These are phyloP conservation scores for Metrosideros polymorpha DNA, from an alignment of 441 rosid genomes.

Conservation along the genomic window DNA sequence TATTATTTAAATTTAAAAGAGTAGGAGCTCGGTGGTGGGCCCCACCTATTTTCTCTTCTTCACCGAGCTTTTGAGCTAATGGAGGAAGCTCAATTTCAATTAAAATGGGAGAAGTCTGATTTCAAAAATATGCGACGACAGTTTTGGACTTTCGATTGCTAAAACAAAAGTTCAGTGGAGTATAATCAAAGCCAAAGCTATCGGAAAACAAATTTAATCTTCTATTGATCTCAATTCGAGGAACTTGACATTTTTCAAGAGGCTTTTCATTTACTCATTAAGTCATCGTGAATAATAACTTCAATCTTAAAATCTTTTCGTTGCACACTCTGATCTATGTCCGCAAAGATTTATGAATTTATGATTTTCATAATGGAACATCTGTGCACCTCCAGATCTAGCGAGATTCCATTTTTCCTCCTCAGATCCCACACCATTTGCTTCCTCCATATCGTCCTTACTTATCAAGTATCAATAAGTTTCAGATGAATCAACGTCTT, in stretches of 20 bases:
- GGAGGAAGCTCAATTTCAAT: neutral
- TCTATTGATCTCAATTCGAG: accelerated
- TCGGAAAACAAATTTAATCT: neutral
- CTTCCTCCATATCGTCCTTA: neutral
- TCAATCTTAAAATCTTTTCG: neutral
- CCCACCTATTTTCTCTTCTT: too few species aligned
- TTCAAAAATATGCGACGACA: accelerated
- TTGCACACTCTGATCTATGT: accelerated
- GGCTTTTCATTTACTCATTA: neutral
- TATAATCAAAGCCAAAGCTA: neutral
- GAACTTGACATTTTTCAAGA: neutral
- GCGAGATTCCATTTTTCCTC: neutral
- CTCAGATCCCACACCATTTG: neutral
- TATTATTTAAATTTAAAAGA: too few species aligned
- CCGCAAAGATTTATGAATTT: neutral
- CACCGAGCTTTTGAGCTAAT: neutral
- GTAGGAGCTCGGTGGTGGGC: too few species aligned
- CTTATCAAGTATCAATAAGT: neutral
- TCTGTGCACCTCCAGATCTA: neutral
- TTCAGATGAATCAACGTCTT: too few species aligned
- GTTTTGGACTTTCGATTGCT: neutral
- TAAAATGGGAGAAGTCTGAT: too few species aligned
- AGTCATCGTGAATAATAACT: neutral
- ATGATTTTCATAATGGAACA: neutral
- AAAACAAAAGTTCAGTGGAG: neutral